Evolutionary conservation across 2,329 filamentous ascomycete genomes (phyloP).

Genomic region (Coniella lustricola): DNA sequence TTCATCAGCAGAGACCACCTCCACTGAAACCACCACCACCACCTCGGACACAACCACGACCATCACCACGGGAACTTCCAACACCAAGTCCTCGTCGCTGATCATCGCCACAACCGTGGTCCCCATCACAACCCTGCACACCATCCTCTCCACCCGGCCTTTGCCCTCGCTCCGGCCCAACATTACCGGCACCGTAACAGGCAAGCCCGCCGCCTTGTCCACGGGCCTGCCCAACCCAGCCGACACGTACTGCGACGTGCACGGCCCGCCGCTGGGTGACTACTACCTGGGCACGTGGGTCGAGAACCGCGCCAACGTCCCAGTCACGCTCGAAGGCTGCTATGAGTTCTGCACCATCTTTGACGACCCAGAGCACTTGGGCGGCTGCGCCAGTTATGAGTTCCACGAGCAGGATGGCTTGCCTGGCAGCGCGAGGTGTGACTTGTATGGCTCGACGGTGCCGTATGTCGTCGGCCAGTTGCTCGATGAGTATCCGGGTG

Average conservation of each 20-base stretch:
- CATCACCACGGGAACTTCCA: too few relatives aligned
- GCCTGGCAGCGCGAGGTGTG: constrained; percentile 26
- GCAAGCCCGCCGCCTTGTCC: constrained; percentile 22
- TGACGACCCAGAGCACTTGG: constrained; percentile 25
- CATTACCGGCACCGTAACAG: constrained; percentile 22
- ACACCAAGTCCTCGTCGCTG: not conserved
- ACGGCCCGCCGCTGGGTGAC: constrained; percentile 27
- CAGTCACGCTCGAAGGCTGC: constrained; percentile 33
- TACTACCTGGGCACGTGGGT: constrained; percentile 33
- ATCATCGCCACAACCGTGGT: constrained; percentile 29
- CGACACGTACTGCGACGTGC: constrained; percentile 32
- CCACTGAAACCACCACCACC: not conserved
- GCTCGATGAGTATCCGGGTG: constrained; percentile 23
- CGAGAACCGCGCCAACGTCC: constrained; percentile 26
- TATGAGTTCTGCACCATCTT: constrained; percentile 33
- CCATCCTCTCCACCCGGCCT: not conserved
- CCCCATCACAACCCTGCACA: constrained; percentile 23
- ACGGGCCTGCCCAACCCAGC: constrained; percentile 25
- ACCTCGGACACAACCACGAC: not conserved
- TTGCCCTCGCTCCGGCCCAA: constrained; percentile 18
- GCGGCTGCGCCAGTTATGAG: constrained; percentile 30
- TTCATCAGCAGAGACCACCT: not conserved
- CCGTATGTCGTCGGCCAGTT: constrained; percentile 24
- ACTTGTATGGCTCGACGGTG: constrained; percentile 29
- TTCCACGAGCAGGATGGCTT: constrained; percentile 27